phyloP scores from a whole-genome alignment of 768 basidiomycete species.

The Strobilomyces echinocephalus region DNA sequence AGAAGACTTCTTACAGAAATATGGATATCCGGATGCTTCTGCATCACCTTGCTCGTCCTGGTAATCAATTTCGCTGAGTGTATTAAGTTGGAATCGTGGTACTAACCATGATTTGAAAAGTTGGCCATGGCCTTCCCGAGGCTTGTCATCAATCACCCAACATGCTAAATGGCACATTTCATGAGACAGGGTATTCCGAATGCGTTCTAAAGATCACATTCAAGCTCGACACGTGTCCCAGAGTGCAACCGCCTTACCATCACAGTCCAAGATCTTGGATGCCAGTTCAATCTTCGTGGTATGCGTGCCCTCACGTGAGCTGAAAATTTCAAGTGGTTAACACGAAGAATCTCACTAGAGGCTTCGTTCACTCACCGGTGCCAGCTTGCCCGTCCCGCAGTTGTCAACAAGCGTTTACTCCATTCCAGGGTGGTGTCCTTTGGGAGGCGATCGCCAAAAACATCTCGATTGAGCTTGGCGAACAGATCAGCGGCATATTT shows the following conservation, averaged over 20 bases:
- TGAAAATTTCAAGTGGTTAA: constrained; percentile 22
- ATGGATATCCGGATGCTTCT: constrained; percentile 60
- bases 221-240: background rate
- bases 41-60: constrained; percentile 68
- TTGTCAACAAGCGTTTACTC: constrained; percentile 62
- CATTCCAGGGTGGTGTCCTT: constrained; percentile 53
- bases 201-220: constrained; percentile 51
- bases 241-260: constrained; percentile 43
- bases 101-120: constrained; percentile 69
- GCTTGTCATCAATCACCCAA: constrained; percentile 72
- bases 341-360: background rate
- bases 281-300: constrained; percentile 72
- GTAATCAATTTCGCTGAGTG: background rate
- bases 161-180: constrained; percentile 91
- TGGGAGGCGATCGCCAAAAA: constrained; percentile 56
- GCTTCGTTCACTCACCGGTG: constrained; percentile 40
- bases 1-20: constrained; percentile 54
- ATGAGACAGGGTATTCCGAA: constrained; percentile 78
- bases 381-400: constrained; percentile 68
- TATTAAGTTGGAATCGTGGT: background rate
- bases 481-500: constrained; percentile 59
- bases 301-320: constrained; percentile 54
- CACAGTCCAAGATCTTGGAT: constrained; percentile 71
- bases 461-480: constrained; percentile 48
- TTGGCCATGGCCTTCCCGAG: constrained; percentile 69